phyloP scores from a whole-genome alignment of 2,329 filamentous ascomycete species.

The Gliomastix tumulicola region DNA sequence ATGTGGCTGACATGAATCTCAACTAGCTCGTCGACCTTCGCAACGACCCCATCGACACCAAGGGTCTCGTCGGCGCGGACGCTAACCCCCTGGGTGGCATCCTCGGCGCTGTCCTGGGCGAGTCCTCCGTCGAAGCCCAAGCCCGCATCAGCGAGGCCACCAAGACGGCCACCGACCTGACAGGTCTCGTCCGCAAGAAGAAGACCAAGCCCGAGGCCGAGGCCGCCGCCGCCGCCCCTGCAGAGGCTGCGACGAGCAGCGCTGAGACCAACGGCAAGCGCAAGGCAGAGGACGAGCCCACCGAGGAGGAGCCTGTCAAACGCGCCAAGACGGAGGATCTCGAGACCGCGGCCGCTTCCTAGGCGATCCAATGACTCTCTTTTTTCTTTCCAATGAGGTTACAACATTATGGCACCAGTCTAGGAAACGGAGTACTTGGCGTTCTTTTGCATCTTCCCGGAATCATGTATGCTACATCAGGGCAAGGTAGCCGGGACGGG shows the following conservation, averaged over 20 bases:
- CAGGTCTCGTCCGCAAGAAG: slow-evolving; percentile 68
- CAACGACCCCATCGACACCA: slow-evolving; percentile 43
- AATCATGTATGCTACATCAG: too few species aligned
- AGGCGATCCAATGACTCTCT: neutral
- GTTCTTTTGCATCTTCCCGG: too few species aligned
- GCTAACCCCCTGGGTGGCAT: slow-evolving; percentile 47
- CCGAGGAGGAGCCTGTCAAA: slow-evolving; percentile 20
- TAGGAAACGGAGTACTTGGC: too few species aligned
- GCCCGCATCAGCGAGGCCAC: slow-evolving; percentile 66
- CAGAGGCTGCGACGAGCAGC: slow-evolving; percentile 15
- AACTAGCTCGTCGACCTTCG: slow-evolving; percentile 62
- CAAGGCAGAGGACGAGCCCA: slow-evolving; percentile 40
- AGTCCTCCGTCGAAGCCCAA: slow-evolving; percentile 48
- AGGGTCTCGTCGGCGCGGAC: slow-evolving; percentile 27
- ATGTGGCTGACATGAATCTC: too few species aligned
- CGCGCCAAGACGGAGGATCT: slow-evolving; percentile 25
- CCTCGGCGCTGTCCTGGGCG: slow-evolving; percentile 56
- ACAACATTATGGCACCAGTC: too few species aligned
- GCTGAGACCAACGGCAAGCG: slow-evolving; percentile 38
- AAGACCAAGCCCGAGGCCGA: slow-evolving; percentile 32
- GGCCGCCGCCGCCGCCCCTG: slow-evolving; percentile 8
- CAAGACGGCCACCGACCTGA: slow-evolving; percentile 66
- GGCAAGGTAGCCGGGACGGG: too few species aligned
- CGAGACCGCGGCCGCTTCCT: neutral
- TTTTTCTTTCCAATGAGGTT: neutral